Percentiles rank a stretch among this genome's conserved stretches.
These are phyloP conservation scores for Wallemia hederae DNA, from an alignment of 1,284 basidiomycete genomes.

Conservation along the genomic window DNA sequence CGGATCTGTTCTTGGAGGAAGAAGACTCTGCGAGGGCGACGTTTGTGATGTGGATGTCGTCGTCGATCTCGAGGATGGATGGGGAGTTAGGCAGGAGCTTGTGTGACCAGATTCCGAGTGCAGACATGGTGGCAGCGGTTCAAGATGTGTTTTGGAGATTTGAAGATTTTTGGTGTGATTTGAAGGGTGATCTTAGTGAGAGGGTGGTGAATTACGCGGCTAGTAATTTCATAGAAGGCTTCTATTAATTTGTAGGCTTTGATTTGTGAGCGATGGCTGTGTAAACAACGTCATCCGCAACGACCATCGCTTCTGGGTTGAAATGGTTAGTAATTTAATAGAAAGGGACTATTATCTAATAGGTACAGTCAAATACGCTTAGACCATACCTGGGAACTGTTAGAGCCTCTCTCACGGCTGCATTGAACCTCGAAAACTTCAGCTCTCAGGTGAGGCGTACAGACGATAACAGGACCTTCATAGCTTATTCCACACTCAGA, in stretches of 20 bases:
- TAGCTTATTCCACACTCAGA: slow-evolving; percentile 20
- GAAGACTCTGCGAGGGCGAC: slow-evolving; percentile 42
- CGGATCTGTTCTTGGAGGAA: slow-evolving; percentile 35
- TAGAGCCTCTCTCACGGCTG: slow-evolving; percentile 81
- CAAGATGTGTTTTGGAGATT: neutral
- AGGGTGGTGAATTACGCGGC: too few relatives aligned
- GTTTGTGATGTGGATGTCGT: slow-evolving; percentile 56
- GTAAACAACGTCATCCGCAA: neutral
- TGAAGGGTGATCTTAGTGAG: neutral
- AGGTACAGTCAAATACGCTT: slow-evolving; percentile 30
- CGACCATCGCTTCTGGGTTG: neutral
- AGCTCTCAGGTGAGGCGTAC: slow-evolving; percentile 45
- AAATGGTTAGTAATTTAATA: neutral
- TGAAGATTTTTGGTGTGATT: neutral
- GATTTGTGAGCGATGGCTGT: too few relatives aligned
- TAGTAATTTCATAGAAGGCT: neutral
- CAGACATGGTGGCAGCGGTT: neutral
- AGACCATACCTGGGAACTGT: slow-evolving; percentile 90
- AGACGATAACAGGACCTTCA: neutral
- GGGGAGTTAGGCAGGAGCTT: slow-evolving; percentile 31
- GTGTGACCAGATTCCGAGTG: neutral
- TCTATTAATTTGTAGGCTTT: neutral
- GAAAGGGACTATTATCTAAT: neutral
- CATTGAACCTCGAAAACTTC: slow-evolving; percentile 89
- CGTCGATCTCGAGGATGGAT: slow-evolving; percentile 29